Evolutionary conservation across 2,329 filamentous ascomycete species (phyloP).

Genomic region (Coniochaeta ligniaria): DNA sequence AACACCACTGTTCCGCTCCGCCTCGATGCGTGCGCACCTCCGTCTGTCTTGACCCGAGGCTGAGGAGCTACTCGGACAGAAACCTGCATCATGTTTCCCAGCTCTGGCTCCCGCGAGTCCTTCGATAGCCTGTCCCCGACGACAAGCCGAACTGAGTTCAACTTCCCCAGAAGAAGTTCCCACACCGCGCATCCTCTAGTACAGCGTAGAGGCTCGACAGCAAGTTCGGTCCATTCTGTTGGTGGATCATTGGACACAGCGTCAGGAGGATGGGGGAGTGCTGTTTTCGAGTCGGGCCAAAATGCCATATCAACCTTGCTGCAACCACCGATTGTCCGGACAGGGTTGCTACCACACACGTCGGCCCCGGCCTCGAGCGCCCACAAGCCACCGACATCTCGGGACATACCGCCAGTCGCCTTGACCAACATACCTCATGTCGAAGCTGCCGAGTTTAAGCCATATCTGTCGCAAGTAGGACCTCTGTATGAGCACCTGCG

Average conservation of each 20-base stretch:
- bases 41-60: conserved; percentile 12
- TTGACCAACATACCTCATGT: conserved; percentile 82
- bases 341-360: conserved; percentile 75
- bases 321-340: conserved; percentile 82
- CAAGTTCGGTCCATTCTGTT: conserved; percentile 83
- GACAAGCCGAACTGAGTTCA: conserved; percentile 44
- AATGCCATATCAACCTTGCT: conserved; percentile 96
- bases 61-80: conserved; percentile 14
- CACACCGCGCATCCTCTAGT: conserved; percentile 34
- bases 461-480: conserved; percentile 81
- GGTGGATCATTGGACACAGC: conserved; percentile 74
- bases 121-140: conserved; percentile 56
- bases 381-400: conserved; percentile 75
- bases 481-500: conserved; percentile 84
- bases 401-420: conserved; percentile 88
- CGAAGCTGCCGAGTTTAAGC: conserved; percentile 70
- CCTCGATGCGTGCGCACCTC: neutral
- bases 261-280: conserved; percentile 30
- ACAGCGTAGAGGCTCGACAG: conserved; percentile 69
- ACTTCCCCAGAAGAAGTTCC: conserved; percentile 42
- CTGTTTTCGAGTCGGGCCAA: conserved; percentile 65
- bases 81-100: conserved; percentile 48
- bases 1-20: neutral
- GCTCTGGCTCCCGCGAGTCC: conserved; percentile 53
- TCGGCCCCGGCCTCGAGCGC: conserved; percentile 60